These are phyloP conservation scores for Apiospora rasikravindrae DNA, from an alignment of 2,329 filamentous ascomycete genomes.

Conservation along the genomic window DNA sequence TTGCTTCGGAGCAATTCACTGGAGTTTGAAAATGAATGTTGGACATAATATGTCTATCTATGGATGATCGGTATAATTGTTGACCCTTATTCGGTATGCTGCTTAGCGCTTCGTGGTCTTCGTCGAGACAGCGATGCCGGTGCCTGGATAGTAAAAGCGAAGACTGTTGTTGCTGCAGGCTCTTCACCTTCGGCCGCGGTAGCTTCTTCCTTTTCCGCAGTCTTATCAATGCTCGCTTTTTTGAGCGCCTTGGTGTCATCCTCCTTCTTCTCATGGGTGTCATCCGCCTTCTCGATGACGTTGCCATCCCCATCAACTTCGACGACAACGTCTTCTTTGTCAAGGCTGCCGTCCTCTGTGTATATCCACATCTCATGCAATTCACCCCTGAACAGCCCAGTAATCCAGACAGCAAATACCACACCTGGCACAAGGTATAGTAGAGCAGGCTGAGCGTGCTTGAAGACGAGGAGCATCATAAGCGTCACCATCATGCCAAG, in stretches of 20 bases:
- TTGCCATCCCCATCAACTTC: slow-evolving; percentile 57
- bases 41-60: not conserved
- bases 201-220: slow-evolving; percentile 35
- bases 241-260: not conserved
- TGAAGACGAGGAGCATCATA: slow-evolving; percentile 75
- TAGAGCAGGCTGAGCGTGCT: slow-evolving; percentile 86
- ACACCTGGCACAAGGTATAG: slow-evolving; percentile 92
- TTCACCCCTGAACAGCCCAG: slow-evolving; percentile 74
- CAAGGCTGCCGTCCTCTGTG: slow-evolving; percentile 71
- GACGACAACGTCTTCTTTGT: slow-evolving; percentile 59
- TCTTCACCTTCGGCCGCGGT: slow-evolving; percentile 16
- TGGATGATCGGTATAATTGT: not conserved
- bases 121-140: slow-evolving; percentile 26
- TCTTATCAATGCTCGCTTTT: not conserved
- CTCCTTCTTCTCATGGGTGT: slow-evolving; percentile 35
- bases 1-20: not conserved
- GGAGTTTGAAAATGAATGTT: not conserved
- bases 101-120: slow-evolving; percentile 13
- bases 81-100: not conserved
- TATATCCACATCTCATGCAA: slow-evolving; percentile 79
- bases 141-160: slow-evolving; percentile 38
- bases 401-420: slow-evolving; percentile 74
- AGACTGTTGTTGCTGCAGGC: slow-evolving; percentile 26
- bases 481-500: slow-evolving; percentile 79
- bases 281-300: slow-evolving; percentile 46